Percentiles rank a stretch among this genome's conserved stretches.
Conservation (phyloP, 495 filamentous ascomycete genomes). For the Copromyces sp. region DNA sequence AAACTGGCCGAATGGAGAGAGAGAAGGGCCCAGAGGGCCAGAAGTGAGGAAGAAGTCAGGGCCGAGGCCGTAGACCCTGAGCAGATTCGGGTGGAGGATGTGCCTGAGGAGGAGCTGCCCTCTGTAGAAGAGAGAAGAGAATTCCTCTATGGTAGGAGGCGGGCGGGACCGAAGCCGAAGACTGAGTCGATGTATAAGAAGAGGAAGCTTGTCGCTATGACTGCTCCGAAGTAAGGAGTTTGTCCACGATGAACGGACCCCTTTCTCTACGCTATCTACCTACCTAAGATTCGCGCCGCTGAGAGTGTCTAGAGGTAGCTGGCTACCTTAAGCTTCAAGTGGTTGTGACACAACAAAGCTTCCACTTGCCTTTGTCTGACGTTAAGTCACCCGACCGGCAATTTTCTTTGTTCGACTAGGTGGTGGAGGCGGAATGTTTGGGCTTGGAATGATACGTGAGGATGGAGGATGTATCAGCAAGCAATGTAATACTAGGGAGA, state of each 20-base stretch:
- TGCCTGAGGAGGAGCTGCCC: background rate
- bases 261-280: background rate
- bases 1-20: background rate
- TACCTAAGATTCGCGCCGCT: background rate
- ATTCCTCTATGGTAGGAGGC: background rate
- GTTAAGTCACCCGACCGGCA: background rate
- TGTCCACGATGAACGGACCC: background rate
- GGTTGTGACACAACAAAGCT: background rate
- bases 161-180: background rate
- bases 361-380: background rate
- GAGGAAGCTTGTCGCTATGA: background rate
- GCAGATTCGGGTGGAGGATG: background rate
- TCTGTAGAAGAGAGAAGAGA: background rate
- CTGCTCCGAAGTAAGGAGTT: background rate
- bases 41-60: background rate
- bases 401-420: background rate
- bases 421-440: background rate
- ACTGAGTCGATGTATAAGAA: background rate
- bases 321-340: background rate
- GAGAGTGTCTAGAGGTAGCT: background rate
- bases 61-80: background rate
- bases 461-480: background rate
- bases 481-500: background rate
- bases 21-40: background rate
- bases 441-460: background rate